Evolutionary conservation across 2,329 filamentous ascomycete genomes (phyloP).

Genomic region (Sporothrix humicola): DNA sequence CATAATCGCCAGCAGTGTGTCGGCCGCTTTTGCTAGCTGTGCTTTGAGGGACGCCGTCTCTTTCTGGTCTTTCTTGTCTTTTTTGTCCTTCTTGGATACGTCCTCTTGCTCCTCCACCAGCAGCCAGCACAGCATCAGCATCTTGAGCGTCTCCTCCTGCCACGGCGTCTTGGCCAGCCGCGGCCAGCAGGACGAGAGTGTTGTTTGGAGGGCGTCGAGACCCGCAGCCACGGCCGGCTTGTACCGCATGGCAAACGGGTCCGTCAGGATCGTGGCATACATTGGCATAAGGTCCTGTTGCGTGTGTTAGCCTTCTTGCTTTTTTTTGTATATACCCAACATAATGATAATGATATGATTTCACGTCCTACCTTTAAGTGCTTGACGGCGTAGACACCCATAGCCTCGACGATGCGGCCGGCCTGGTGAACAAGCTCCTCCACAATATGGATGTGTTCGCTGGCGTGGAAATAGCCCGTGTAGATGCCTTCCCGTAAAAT

Average conservation of each 20-base stretch:
- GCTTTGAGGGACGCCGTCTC: slow-evolving; percentile 43
- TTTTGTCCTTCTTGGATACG: slow-evolving; percentile 35
- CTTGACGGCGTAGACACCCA: slow-evolving; percentile 69
- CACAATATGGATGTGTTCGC: slow-evolving; percentile 63
- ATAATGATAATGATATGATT: background rate
- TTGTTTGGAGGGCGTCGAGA: slow-evolving; percentile 58
- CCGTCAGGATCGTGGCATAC: slow-evolving; percentile 66
- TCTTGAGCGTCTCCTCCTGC: slow-evolving; percentile 67
- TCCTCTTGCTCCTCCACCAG: slow-evolving; percentile 51
- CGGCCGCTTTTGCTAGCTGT: slow-evolving; percentile 46
- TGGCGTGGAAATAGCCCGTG: slow-evolving; percentile 61
- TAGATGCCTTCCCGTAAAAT: slow-evolving; percentile 63
- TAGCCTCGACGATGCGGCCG: slow-evolving; percentile 54
- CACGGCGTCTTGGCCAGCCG: slow-evolving; percentile 62
- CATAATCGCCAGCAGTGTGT: slow-evolving; percentile 47
- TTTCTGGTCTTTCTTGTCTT: slow-evolving; percentile 35
- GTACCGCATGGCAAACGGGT: slow-evolving; percentile 68
- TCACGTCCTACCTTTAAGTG: slow-evolving; percentile 63
- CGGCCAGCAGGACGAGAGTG: slow-evolving; percentile 72
- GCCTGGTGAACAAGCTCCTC: slow-evolving; percentile 61
- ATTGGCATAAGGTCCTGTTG: slow-evolving; percentile 69
- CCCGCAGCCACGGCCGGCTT: slow-evolving; percentile 60
- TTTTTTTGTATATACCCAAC: background rate
- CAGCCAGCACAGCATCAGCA: slow-evolving; percentile 67
- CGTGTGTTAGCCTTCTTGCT: no score